Conservation (phyloP, 164 flowering plant genomes). For the Malania oleifera region DNA sequence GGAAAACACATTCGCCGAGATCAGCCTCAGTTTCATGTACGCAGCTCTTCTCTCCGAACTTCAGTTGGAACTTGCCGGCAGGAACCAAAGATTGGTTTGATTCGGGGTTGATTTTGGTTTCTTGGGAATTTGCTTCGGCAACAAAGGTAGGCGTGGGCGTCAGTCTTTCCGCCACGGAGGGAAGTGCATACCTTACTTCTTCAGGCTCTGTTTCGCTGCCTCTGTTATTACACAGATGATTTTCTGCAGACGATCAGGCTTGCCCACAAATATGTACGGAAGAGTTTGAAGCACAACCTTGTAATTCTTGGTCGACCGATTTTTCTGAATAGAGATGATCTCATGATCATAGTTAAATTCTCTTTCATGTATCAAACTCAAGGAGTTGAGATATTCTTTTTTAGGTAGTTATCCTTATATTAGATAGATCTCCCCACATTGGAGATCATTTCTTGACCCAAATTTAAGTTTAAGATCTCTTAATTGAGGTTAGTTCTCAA, state of each 20-base stretch:
- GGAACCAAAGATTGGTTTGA: background rate
- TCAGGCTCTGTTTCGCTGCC: slow-evolving; percentile 75
- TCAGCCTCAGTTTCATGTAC: slow-evolving; percentile 4
- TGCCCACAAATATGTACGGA: slow-evolving; percentile 77
- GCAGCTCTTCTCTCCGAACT: slow-evolving; percentile 9
- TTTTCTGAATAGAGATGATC: too few relatives aligned
- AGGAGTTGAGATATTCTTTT: too few relatives aligned
- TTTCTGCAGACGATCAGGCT: slow-evolving; percentile 63
- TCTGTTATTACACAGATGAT: slow-evolving; percentile 64
- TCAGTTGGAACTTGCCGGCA: slow-evolving; percentile 19
- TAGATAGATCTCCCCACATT: too few relatives aligned
- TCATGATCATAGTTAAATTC: too few relatives aligned
- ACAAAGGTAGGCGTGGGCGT: slow-evolving; percentile 9
- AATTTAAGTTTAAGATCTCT: too few relatives aligned
- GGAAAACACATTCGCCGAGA: slow-evolving; percentile 11
- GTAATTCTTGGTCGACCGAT: slow-evolving; percentile 65
- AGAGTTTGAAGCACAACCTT: slow-evolving; percentile 55
- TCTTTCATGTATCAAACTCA: too few relatives aligned
- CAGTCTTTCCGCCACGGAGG: slow-evolving; percentile 87
- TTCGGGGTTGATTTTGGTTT: background rate
- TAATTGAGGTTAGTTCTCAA: too few relatives aligned
- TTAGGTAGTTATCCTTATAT: too few relatives aligned
- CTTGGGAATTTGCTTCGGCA: background rate
- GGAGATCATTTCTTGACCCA: too few relatives aligned
- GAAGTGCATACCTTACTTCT: slow-evolving; percentile 81